Evolutionary conservation across 495 filamentous ascomycete genomes (phyloP).

Genomic region (Penicillium taxi): DNA sequence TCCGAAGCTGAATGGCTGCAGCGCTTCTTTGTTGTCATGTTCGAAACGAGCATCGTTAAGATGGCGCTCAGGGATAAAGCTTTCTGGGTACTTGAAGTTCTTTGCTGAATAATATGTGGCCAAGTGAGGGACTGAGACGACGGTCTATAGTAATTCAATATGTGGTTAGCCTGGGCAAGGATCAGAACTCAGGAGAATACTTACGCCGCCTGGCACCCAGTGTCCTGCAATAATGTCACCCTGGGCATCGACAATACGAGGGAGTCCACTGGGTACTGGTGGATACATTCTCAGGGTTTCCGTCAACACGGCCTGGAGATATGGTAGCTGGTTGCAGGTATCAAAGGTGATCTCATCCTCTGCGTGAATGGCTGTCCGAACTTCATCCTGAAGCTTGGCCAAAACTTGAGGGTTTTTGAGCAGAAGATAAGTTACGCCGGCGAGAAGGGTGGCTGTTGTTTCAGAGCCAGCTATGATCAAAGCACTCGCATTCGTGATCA

Average conservation of each 20-base stretch:
- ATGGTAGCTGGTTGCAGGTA: conserved; percentile 34
- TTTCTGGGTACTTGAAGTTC: conserved; percentile 37
- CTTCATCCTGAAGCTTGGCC: conserved; percentile 38
- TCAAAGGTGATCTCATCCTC: conserved; percentile 45
- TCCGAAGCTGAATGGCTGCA: conserved; percentile 32
- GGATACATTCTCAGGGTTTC: conserved; percentile 51
- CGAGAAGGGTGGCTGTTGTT: conserved; percentile 52
- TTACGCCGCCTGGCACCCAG: conserved; percentile 23
- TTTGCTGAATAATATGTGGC: conserved; percentile 28
- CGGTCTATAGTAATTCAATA: conserved; percentile 29
- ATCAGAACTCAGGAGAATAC: background rate
- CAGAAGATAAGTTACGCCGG: conserved; percentile 43
- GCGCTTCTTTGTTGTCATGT: conserved; percentile 22
- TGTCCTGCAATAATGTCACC: conserved; percentile 40
- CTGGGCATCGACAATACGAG: conserved; percentile 30
- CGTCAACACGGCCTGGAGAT: conserved; percentile 44
- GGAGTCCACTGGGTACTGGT: conserved; percentile 38
- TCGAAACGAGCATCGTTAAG: conserved; percentile 22
- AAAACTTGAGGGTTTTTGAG: conserved; percentile 33
- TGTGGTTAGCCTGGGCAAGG: background rate
- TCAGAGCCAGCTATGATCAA: conserved; percentile 48
- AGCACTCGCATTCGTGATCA: conserved; percentile 20
- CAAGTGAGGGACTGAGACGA: conserved; percentile 36
- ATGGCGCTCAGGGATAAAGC: conserved; percentile 46
- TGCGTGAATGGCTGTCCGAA: conserved; percentile 36